A percentile compares a stretch with the other conserved stretches of the same genome.
Evolutionary conservation across 192 early-diverging fungal genomes (phyloP).

Genomic region (Piromyces finnis): DNA sequence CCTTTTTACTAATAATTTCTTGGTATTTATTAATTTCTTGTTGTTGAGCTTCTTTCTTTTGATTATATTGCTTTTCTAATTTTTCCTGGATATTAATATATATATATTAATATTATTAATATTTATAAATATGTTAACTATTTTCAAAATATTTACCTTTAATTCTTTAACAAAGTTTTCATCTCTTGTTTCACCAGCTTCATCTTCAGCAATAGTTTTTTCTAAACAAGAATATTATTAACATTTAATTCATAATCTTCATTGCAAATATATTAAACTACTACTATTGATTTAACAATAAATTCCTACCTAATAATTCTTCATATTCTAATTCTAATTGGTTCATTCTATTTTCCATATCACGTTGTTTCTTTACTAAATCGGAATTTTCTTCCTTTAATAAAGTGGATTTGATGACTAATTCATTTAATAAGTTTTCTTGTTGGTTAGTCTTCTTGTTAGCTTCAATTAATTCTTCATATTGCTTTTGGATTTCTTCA

Average conservation of each 20-base stretch:
- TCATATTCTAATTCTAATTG: slow-evolving; percentile 64
- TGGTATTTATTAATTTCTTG: slow-evolving; percentile 56
- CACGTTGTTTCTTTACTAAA: slow-evolving; percentile 36
- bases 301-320: slow-evolving; percentile 41
- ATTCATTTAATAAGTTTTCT: slow-evolving; percentile 34
- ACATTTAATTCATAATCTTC: too few relatives aligned
- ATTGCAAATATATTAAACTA: too few relatives aligned
- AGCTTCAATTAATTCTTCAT: slow-evolving; percentile 50
- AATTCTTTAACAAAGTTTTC: slow-evolving; percentile 30
- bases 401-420: slow-evolving; percentile 4
- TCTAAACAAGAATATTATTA: slow-evolving; percentile 14
- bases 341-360: slow-evolving; percentile 49
- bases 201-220: slow-evolving; percentile 49
- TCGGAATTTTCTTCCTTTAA: slow-evolving; percentile 29
- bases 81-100: slow-evolving; percentile 17
- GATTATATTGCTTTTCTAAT: slow-evolving; percentile 67
- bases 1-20: slow-evolving; percentile 44
- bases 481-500: slow-evolving; percentile 47
- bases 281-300: too few relatives aligned
- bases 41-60: slow-evolving; percentile 56
- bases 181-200: slow-evolving; percentile 29
- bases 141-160: slow-evolving; percentile 29
- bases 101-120: too few relatives aligned
- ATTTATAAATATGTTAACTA: too few relatives aligned
- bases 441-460: slow-evolving; percentile 42